Evolutionary conservation across 2,329 filamentous ascomycete species (phyloP).

Genomic region (Venturia carpophila): DNA sequence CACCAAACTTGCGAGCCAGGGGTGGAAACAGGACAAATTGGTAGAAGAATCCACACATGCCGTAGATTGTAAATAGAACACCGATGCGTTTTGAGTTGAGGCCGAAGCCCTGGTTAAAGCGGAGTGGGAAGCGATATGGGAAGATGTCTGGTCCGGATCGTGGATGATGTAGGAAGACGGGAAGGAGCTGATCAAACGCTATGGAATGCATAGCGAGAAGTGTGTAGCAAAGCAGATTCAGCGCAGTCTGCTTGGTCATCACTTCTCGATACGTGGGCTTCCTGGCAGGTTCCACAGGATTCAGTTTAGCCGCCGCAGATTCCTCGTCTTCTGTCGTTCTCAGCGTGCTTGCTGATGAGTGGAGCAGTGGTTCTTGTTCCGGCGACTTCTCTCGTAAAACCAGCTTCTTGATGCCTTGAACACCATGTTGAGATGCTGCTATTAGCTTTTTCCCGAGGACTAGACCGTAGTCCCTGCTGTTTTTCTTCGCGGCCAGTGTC

Average conservation of each 20-base stretch:
- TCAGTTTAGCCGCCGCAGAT: background rate
- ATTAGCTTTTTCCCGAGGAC: slow-evolving; percentile 47
- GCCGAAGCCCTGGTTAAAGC: slow-evolving; percentile 77
- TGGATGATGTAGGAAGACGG: slow-evolving; percentile 72
- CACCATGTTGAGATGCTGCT: background rate
- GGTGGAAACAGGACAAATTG: slow-evolving; percentile 83
- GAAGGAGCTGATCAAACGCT: slow-evolving; percentile 62
- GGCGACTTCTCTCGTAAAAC: background rate
- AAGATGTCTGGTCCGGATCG: slow-evolving; percentile 45
- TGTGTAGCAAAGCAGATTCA: slow-evolving; percentile 72
- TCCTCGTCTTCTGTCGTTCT: slow-evolving; percentile 6
- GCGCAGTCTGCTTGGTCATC: slow-evolving; percentile 63
- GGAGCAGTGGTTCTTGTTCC: slow-evolving; percentile 15
- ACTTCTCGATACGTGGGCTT: slow-evolving; percentile 49
- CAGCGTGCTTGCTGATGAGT: background rate
- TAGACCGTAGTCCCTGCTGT: slow-evolving; percentile 66
- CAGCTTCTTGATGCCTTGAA: slow-evolving; percentile 5
- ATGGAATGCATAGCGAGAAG: slow-evolving; percentile 75
- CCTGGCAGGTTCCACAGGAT: background rate
- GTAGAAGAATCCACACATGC: slow-evolving; percentile 66
- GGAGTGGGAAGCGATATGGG: slow-evolving; percentile 60
- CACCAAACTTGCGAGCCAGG: slow-evolving; percentile 63
- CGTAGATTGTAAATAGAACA: slow-evolving; percentile 76
- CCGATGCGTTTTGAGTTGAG: slow-evolving; percentile 67
- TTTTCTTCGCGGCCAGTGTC: slow-evolving; percentile 65